phyloP scores from a whole-genome alignment of 2,329 filamentous ascomycete species.

The Plectosphaerella plurivora region DNA sequence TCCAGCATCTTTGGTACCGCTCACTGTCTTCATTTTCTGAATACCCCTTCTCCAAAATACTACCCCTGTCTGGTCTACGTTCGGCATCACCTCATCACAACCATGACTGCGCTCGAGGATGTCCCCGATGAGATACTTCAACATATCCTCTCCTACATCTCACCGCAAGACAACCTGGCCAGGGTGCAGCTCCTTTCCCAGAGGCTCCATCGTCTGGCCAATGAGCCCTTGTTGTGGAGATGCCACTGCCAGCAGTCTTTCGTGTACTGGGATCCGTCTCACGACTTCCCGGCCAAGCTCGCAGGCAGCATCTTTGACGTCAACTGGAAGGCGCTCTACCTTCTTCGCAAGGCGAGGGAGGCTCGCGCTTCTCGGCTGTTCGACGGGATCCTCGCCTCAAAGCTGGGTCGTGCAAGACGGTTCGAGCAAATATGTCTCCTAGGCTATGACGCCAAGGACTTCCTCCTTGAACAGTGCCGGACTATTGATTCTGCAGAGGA shows the following conservation, averaged over 20 bases:
- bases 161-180: slow-evolving; percentile 48
- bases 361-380: slow-evolving; percentile 48
- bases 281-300: slow-evolving; percentile 57
- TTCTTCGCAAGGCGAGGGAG: slow-evolving; percentile 50
- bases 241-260: slow-evolving; percentile 67
- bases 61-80: background rate
- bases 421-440: slow-evolving; percentile 66
- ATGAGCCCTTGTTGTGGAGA: slow-evolving; percentile 76
- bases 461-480: slow-evolving; percentile 62
- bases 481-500: slow-evolving; percentile 61
- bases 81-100: background rate
- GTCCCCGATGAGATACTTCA: slow-evolving; percentile 85
- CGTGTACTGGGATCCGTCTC: slow-evolving; percentile 67
- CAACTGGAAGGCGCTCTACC: slow-evolving; percentile 71
- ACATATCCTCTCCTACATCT: slow-evolving; percentile 64
- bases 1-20: background rate
- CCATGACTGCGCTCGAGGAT: slow-evolving; percentile 31
- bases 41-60: background rate
- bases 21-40: background rate
- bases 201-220: slow-evolving; percentile 60
- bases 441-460: slow-evolving; percentile 88
- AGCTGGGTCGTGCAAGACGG: slow-evolving; percentile 63
- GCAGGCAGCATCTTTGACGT: slow-evolving; percentile 47
- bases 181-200: slow-evolving; percentile 52
- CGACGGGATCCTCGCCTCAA: slow-evolving; percentile 65